Conservation (phyloP, 768 basidiomycete genomes). For the Tylopilus balloui region DNA sequence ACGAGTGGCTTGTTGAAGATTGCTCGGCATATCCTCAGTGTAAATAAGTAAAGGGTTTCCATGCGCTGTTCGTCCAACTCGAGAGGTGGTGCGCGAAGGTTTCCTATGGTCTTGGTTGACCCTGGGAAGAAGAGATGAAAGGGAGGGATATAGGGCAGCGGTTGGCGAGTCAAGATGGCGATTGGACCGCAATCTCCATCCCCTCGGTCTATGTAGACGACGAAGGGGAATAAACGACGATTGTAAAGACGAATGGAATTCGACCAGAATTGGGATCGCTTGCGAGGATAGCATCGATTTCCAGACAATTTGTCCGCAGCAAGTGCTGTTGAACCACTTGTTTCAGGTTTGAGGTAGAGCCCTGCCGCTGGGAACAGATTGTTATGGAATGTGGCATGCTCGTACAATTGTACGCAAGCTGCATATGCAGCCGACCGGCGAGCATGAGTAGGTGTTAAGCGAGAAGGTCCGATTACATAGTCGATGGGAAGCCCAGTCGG, state of each 20-base stretch:
- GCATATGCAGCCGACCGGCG: constrained; percentile 56
- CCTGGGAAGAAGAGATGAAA: constrained; percentile 63
- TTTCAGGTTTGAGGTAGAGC: neutral
- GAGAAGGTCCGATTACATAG: constrained; percentile 41
- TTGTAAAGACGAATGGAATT: constrained; percentile 33
- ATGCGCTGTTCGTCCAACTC: constrained; percentile 43
- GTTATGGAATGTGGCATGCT: constrained; percentile 49
- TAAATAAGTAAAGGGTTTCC: constrained; percentile 53
- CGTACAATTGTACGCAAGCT: constrained; percentile 48
- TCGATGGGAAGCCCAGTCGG: constrained; percentile 41
- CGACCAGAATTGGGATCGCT: constrained; percentile 64
- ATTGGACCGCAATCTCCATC: constrained; percentile 50
- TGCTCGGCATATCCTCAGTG: constrained; percentile 55
- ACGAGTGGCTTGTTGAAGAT: constrained; percentile 64
- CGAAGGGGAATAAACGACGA: constrained; percentile 32
- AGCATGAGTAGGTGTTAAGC: constrained; percentile 47
- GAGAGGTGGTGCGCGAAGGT: constrained; percentile 48
- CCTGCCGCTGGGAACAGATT: constrained; percentile 35
- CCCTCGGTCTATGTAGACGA: constrained; percentile 35
- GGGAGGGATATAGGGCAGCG: constrained; percentile 52
- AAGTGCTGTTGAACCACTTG: constrained; percentile 6
- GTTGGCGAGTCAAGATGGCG: constrained; percentile 59
- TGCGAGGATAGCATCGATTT: constrained; percentile 52
- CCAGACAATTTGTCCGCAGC: constrained; percentile 34
- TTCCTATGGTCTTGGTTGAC: constrained; percentile 37